Conservation (phyloP, 805 yeast species). For the Barnettozyma wickerhamii region DNA sequence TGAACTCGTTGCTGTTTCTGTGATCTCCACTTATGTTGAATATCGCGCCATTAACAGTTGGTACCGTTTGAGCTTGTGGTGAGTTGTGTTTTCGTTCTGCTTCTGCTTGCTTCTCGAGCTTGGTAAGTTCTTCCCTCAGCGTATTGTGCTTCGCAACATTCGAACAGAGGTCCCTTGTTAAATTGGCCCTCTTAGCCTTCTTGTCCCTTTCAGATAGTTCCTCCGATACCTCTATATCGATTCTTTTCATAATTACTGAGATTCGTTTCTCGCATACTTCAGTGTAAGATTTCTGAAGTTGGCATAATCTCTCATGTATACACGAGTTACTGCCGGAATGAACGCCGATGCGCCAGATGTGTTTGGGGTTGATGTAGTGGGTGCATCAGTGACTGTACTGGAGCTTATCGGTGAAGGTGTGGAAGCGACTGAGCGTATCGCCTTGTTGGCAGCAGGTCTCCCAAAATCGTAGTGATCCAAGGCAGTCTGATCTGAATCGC, state of each 20-base stretch:
- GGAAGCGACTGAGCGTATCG: background rate
- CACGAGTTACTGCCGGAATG: background rate
- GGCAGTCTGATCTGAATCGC: conserved; percentile 14
- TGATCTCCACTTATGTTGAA: background rate
- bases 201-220: conserved; percentile 40
- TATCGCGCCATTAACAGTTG: background rate
- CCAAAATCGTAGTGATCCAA: conserved; percentile 15
- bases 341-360: conserved; percentile 1
- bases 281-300: conserved; percentile 27
- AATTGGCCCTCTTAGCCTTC: conserved; percentile 23
- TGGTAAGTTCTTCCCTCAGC: conserved; percentile 4
- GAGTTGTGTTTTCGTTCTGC: background rate
- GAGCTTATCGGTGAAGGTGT: conserved; percentile 4
- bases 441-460: conserved; percentile 3
- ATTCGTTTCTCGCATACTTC: conserved; percentile 29
- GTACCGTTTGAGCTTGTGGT: background rate
- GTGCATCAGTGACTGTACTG: background rate
- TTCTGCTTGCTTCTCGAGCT: conserved; percentile 2
- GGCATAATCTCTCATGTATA: conserved; percentile 8
- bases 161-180: conserved; percentile 16
- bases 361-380: background rate
- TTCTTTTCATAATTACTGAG: conserved; percentile 26
- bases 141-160: conserved; percentile 13
- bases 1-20: background rate
- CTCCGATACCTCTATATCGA: conserved; percentile 34